Evolutionary conservation across 2,329 filamentous ascomycete genomes (phyloP).

Genomic region (Ophiostoma himal-ulmi): DNA sequence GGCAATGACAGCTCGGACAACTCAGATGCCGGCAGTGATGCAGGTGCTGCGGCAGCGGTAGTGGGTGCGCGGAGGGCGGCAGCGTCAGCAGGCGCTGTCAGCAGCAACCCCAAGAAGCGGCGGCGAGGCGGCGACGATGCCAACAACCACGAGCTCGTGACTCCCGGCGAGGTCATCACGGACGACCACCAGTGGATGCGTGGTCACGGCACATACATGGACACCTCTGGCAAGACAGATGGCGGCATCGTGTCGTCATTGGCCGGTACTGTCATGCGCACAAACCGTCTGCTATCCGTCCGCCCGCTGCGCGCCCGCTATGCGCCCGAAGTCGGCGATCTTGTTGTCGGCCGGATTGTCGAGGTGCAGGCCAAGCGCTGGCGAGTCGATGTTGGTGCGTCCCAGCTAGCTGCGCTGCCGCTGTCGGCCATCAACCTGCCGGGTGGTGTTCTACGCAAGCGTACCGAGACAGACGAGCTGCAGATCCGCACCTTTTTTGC

Average conservation of each 20-base stretch:
- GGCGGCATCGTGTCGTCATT: slow-evolving; percentile 80
- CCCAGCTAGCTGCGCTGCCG: slow-evolving; percentile 76
- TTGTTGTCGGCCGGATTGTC: slow-evolving; percentile 88
- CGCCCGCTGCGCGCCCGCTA: slow-evolving; percentile 87
- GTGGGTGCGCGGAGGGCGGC: slow-evolving; percentile 34
- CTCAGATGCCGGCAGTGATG: slow-evolving; percentile 35
- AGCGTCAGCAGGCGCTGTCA: slow-evolving; percentile 6
- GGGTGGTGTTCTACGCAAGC: slow-evolving; percentile 81
- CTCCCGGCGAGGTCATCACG: slow-evolving; percentile 83
- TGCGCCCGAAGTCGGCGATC: slow-evolving; percentile 89
- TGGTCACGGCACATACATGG: slow-evolving; percentile 85
- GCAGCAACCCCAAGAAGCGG: slow-evolving; percentile 13
- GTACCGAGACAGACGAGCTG: slow-evolving; percentile 92
- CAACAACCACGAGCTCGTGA: slow-evolving; percentile 58
- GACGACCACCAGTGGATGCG: slow-evolving; percentile 96
- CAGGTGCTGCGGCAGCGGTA: slow-evolving; percentile 34
- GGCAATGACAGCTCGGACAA: slow-evolving; percentile 31
- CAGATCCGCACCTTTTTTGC: slow-evolving; percentile 97
- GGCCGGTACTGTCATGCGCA: slow-evolving; percentile 82
- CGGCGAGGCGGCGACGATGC: slow-evolving; percentile 27
- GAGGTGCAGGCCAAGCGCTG: slow-evolving; percentile 91
- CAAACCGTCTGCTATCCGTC: slow-evolving; percentile 94
- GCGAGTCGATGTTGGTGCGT: slow-evolving; percentile 89
- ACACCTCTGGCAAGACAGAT: slow-evolving; percentile 39
- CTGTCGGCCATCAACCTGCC: slow-evolving; percentile 90